Percentiles rank a stretch among this genome's conserved stretches.
Evolutionary conservation across 129 eudicot species (phyloP).

Genomic region (Flaveria sonorensis): DNA sequence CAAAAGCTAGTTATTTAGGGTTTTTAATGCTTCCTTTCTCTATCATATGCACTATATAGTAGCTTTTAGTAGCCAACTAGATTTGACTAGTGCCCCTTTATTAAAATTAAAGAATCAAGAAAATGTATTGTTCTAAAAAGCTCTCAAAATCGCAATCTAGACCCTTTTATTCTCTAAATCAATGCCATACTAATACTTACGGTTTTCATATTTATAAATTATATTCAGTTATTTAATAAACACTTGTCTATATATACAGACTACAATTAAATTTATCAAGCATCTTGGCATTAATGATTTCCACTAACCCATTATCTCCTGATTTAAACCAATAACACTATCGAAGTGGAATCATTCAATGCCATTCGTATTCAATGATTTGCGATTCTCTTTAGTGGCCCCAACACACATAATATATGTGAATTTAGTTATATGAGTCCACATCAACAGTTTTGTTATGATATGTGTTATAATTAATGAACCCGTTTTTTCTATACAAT

Average conservation of each 20-base stretch:
- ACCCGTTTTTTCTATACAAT: neutral
- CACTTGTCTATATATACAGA: neutral
- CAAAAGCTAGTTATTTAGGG: conserved; percentile 22
- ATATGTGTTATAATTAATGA: neutral
- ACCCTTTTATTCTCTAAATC: neutral
- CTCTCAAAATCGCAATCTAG: neutral
- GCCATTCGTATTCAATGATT: conserved; percentile 20
- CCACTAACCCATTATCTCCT: conserved; percentile 33
- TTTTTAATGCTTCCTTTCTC: conserved; percentile 27
- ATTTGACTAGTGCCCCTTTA: conserved; percentile 23
- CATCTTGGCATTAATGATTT: conserved; percentile 24
- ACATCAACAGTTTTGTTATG: neutral
- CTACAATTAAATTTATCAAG: conserved; percentile 2
- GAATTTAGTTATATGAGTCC: neutral
- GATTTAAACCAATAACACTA: conserved; percentile 12
- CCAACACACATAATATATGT: conserved; percentile 19
- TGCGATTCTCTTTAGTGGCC: conserved; percentile 10
- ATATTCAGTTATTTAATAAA: neutral
- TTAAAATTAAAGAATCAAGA: conserved; percentile 6
- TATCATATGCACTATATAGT: conserved; percentile 9
- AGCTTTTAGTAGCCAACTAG: conserved; percentile 27
- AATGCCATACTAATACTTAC: neutral
- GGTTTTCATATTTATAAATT: neutral
- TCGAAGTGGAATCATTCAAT: conserved; percentile 22
- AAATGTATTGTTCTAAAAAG: neutral